Conservation (phyloP, 2,329 filamentous ascomycete genomes). For the Fusarium pseudoanthophilum region DNA sequence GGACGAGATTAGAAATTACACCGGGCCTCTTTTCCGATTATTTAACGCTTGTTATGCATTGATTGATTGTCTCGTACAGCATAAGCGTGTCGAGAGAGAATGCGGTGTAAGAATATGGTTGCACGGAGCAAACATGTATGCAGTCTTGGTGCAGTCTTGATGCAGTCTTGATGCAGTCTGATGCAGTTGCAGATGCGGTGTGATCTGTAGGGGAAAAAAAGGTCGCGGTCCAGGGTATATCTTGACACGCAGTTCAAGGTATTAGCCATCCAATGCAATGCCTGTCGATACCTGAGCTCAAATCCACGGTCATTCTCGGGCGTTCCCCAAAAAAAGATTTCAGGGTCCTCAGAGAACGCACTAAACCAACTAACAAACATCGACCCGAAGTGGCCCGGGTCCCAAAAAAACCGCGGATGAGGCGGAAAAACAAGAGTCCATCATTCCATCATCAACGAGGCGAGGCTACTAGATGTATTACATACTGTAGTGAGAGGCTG, state of each 20-base stretch:
- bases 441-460: constrained; percentile 23
- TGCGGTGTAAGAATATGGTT: constrained; percentile 39
- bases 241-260: constrained; percentile 12
- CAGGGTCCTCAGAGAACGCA: constrained; percentile 41
- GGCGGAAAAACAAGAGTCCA: constrained; percentile 36
- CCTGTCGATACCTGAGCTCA: constrained; percentile 17
- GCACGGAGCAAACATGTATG: constrained; percentile 23
- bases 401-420: constrained; percentile 39
- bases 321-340: constrained; percentile 39
- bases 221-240: constrained; percentile 10
- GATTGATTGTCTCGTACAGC: constrained; percentile 14
- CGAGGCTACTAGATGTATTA: constrained; percentile 28
- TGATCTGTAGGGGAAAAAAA: constrained; percentile 19
- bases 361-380: constrained; percentile 31
- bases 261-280: constrained; percentile 17
- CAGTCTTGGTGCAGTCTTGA: constrained; percentile 14
- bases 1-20: constrained; percentile 6
- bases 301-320: constrained; percentile 25
- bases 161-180: constrained; percentile 12
- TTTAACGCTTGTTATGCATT: constrained; percentile 16
- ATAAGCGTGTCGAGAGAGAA: constrained; percentile 22
- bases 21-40: constrained; percentile 2
- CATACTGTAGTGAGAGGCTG: constrained; percentile 19
- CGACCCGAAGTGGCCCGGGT: constrained; percentile 38
- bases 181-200: constrained; percentile 33